Percentiles rank a stretch among this genome's conserved stretches.
phyloP scores from a whole-genome alignment of 2,329 filamentous ascomycete species.

The Dothideomycetes sp. region DNA sequence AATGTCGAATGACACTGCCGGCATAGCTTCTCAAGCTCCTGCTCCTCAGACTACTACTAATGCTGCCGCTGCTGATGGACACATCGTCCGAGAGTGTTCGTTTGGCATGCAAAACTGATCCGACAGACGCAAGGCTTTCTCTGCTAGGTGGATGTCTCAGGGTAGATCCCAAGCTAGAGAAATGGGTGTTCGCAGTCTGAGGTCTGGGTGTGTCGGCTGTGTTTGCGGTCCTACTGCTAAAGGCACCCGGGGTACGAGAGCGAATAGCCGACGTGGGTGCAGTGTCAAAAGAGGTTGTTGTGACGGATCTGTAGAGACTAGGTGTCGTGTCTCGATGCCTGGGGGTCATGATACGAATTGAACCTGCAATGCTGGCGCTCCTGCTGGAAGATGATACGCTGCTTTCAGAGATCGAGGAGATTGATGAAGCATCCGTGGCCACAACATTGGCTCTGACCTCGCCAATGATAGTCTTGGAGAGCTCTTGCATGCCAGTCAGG shows the following conservation, averaged over 20 bases:
- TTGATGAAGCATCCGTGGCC: not conserved
- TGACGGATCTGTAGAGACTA: not conserved
- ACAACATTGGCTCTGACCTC: not conserved
- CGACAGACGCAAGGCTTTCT: not conserved
- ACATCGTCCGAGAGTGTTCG: not conserved
- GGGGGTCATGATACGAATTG: not conserved
- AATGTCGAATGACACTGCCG: not conserved
- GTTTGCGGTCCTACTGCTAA: not conserved
- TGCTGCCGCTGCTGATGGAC: not conserved
- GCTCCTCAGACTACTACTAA: not conserved
- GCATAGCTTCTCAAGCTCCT: not conserved
- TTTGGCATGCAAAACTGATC: not conserved
- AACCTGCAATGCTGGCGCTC: constrained; percentile 1
- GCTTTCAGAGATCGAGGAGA: constrained; percentile 2
- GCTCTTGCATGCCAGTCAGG: constrained; percentile 56
- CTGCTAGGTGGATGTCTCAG: not conserved
- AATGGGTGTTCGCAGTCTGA: not conserved
- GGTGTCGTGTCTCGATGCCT: not conserved
- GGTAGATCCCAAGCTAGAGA: not conserved
- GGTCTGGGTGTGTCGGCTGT: not conserved
- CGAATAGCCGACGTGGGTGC: not conserved
- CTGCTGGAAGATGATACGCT: constrained; percentile 4
- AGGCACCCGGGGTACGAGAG: not conserved
- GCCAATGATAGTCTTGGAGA: not conserved
- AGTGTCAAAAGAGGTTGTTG: not conserved